A percentile compares a stretch with the other conserved stretches of the same genome.
These are phyloP conservation scores for Datura wrightii DNA, from an alignment of 257 asterid species.

Conservation along the genomic window DNA sequence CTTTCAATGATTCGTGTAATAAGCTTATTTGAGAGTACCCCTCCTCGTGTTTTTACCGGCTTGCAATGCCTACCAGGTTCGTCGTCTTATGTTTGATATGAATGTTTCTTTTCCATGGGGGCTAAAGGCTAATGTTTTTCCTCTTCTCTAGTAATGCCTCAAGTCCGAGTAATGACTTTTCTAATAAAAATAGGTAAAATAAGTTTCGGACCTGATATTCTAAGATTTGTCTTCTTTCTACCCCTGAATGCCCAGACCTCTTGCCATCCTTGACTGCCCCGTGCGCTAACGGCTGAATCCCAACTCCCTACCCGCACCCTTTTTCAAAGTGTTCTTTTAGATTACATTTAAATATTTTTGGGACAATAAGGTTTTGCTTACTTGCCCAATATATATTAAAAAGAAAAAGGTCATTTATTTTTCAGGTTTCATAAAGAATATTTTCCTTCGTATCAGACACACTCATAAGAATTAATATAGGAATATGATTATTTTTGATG, in stretches of 20 bases:
- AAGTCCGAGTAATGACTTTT: background rate
- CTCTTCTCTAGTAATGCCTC: no score
- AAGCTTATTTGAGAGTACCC: background rate
- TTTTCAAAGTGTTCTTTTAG: background rate
- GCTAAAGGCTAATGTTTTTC: background rate
- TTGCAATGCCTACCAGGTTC: background rate
- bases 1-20: background rate
- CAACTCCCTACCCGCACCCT: background rate
- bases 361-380: background rate
- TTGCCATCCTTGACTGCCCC: background rate
- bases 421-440: no score
- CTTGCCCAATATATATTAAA: background rate
- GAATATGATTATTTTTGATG: background rate
- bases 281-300: no score
- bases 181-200: background rate
- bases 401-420: no score
- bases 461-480: background rate
- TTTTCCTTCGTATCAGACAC: background rate
- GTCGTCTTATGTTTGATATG: background rate
- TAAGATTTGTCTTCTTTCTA: background rate
- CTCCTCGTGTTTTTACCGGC: background rate
- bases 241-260: background rate
- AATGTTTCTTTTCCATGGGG: no score
- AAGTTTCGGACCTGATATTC: background rate
- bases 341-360: background rate